Base-by-base conservation (phyloP, 345 rosid species). In the Trapa bicornis region DNA sequence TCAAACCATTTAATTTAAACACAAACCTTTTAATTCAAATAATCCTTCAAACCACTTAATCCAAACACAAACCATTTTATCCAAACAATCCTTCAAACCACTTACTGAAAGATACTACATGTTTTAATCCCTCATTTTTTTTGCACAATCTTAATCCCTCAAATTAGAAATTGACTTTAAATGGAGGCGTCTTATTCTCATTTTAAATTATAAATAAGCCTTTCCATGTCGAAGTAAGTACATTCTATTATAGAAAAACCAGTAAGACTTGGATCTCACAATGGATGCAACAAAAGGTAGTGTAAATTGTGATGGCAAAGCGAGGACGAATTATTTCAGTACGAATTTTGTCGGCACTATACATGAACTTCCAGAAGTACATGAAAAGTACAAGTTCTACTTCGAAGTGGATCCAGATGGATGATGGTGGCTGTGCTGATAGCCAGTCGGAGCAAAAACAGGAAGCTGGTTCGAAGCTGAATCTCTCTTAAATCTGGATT, bases 391-490 rank as follows among this genome's bases (percentile, higher is more conserved):
- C 50, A 58, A 32, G 60, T 43, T 36, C 80, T 80, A 80, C 76
- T 75, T 84, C 35, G 73, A 77, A 68, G 85, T 80, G 35, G 87
- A 84, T 63, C 77, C 79, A 8, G 81, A 72, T 35, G 61, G 54
- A 63, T 78, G 70, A 12, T 81, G 68, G 5, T 81, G 68, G 6
- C 79, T 79, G 69, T 79, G 69, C 57, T 70, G 75, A 15, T 47
- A 73, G 42, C 85, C 89, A 32, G 83, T 89, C 0, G 96, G 99
- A 67, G 77, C 80, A 70, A 94, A 94, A 67, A 94, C 97, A 3
- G 99, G 97, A 61, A 94, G 92, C 80, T 94, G 99, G 82, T 87
- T 86, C 9, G 97, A 88, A 61, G 80, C 75, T 3, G 95, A 79
- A 75, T 94, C 96, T 80, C 96, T 80, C 83, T 74, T 87, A 75